Evolutionary conservation across 805 yeast genomes (phyloP), one percentile per base, ranked within the genome.

Genomic region (Saccharomycopsis selenospora): DNA sequence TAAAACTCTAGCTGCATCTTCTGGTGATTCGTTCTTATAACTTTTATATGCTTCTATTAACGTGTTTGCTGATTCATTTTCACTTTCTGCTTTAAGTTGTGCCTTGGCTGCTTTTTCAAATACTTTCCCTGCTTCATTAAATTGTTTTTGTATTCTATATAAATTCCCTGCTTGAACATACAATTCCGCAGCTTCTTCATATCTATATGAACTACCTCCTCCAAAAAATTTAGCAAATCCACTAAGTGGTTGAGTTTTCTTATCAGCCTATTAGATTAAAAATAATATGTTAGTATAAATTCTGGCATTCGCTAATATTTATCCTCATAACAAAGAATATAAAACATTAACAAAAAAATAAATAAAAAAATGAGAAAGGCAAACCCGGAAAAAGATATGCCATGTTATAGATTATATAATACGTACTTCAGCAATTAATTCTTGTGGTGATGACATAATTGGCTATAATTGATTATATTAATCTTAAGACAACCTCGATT

Each of bases 151-250:
- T 50, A 93, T 66, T 53, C 90, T 77, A 69, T 80, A 93, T 25
- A 79, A 74, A 60, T 91, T 93, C n/a, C 95, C 99, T 2, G 99
- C 99, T 65, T 90, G 95, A 20, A 83, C 72, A 61, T 82, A 91
- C 25, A 87, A 67, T 55, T 93, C 99, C 2, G 90, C 82, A 3
- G 99, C 98, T 55, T 93, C 99, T 62, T 93, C 99, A 46, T 70
- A 76, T 53, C 86, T 75, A 53, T 76, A 73, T 2, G 80, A 67
- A 28, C 75, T 72, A 7, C 83, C 73, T 1, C 83, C 75, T 3
- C 91, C 84, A 46, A 88, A 75, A 18, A 84, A 59, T 53, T 78
- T 75, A 56, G 90, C 76, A 52, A 85, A 74, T 3, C 96, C 95
- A 26, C 80, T 70, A 41, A 82, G 76, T 17, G 87, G 83, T 58